Evolutionary conservation across 441 rosid species (phyloP).

Genomic region (Erodium moschatum): DNA sequence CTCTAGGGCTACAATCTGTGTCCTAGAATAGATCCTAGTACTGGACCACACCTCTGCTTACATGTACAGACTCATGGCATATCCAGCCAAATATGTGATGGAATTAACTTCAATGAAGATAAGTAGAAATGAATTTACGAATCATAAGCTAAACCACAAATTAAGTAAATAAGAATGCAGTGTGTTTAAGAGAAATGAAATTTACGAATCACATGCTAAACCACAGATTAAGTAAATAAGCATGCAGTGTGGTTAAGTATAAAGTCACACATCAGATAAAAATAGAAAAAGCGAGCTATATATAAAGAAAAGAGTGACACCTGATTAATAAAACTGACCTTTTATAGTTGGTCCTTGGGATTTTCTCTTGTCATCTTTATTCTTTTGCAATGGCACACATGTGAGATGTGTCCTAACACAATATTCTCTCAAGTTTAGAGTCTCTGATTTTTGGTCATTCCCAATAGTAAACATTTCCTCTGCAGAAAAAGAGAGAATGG

Average conservation of each 20-base stretch:
- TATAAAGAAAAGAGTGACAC: background rate
- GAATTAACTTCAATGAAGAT: no score
- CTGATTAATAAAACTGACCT: no score
- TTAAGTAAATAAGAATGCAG: background rate
- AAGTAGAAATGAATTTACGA: background rate
- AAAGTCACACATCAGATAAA: background rate
- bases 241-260: background rate
- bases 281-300: background rate
- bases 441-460: constrained; percentile 2
- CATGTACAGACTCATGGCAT: constrained; percentile 2
- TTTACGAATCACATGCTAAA: background rate
- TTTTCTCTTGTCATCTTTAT: background rate
- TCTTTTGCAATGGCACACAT: constrained; percentile 4
- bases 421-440: constrained; percentile 3
- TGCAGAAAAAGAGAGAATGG: background rate
- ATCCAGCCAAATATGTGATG: constrained; percentile 1
- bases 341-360: background rate
- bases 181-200: background rate
- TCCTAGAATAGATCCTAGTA: constrained; percentile 4
- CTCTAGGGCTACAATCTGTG: background rate
- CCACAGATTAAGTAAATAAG: background rate
- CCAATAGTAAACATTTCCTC: background rate
- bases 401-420: constrained; percentile 4
- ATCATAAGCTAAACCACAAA: background rate
- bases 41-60: constrained; percentile 7